These are phyloP conservation scores for Murraya paniculata DNA, from an alignment of 345 rosid species.

Conservation along the genomic window DNA sequence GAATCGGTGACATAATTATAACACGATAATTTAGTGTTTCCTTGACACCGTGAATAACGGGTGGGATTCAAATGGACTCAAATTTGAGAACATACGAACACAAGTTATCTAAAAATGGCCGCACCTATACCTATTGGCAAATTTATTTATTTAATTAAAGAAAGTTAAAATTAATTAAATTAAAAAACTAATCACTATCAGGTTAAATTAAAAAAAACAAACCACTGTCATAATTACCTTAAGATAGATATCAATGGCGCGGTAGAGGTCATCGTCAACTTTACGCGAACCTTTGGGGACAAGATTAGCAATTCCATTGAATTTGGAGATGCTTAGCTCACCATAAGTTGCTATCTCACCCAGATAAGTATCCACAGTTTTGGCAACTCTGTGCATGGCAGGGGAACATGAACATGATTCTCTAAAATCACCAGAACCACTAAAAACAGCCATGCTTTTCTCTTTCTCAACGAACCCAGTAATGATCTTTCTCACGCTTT, in stretches of 20 bases:
- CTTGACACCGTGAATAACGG: no score
- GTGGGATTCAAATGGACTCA: no score
- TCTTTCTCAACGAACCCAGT: constrained; percentile 77
- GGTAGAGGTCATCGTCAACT: constrained; percentile 79
- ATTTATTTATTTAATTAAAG: no score
- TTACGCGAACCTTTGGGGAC: constrained; percentile 74
- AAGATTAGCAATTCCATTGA: constrained; percentile 76
- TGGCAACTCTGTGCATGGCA: constrained; percentile 63
- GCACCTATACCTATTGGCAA: no score
- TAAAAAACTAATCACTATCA: no score
- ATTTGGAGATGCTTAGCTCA: constrained; percentile 70
- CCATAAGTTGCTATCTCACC: constrained; percentile 64
- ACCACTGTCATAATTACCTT: constrained; percentile 43
- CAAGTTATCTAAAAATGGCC: no score
- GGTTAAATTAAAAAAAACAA: no score
- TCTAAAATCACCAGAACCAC: constrained; percentile 49
- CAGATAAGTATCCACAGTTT: constrained; percentile 67
- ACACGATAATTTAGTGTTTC: no score
- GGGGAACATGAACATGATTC: constrained; percentile 37
- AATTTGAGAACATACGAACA: no score
- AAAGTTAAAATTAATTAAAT: not conserved
- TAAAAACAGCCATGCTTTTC: constrained; percentile 74
- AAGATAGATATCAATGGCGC: constrained; percentile 80
- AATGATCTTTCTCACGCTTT: constrained; percentile 74
- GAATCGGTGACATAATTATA: no score